Conservation (phyloP, 495 filamentous ascomycete species). For the Penicillium canariense region DNA sequence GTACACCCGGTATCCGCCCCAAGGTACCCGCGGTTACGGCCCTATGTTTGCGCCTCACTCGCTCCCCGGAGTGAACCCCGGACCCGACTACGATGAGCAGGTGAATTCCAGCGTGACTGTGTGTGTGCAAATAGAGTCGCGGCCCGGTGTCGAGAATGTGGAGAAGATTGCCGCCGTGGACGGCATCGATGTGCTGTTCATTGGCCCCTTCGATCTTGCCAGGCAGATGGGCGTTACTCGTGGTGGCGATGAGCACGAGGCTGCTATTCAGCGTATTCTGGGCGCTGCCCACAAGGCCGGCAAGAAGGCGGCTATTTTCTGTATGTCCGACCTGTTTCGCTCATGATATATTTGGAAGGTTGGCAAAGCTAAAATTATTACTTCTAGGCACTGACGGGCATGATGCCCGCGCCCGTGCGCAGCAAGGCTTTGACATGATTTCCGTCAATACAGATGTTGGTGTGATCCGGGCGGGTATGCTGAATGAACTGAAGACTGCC, state of each 20-base stretch:
- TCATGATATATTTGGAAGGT: not conserved
- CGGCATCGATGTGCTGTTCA: constrained; percentile 45
- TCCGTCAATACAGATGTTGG: constrained; percentile 61
- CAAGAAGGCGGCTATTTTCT: constrained; percentile 79
- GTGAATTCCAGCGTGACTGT: constrained; percentile 37
- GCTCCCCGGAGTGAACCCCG: constrained; percentile 40
- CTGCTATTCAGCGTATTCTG: constrained; percentile 63
- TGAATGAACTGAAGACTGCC: constrained; percentile 33
- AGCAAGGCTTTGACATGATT: constrained; percentile 78
- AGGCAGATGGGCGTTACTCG: constrained; percentile 39
- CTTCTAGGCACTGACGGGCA: constrained; percentile 51
- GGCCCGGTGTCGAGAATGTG: constrained; percentile 45
- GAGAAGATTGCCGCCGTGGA: constrained; percentile 48
- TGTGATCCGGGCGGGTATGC: constrained; percentile 41
- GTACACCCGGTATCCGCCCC: constrained; percentile 65
- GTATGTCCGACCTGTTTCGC: constrained; percentile 26
- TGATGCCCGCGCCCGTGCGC: constrained; percentile 59
- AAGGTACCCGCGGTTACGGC: constrained; percentile 62
- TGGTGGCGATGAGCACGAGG: constrained; percentile 46
- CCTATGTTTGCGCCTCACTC: constrained; percentile 54
- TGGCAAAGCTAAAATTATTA: not conserved
- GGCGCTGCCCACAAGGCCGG: constrained; percentile 62
- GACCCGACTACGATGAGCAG: constrained; percentile 33
- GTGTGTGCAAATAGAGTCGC: constrained; percentile 49
- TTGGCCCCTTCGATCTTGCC: constrained; percentile 58